Evolutionary conservation across 2,329 filamentous ascomycete species (phyloP).

Genomic region (Colletotrichum sp.): DNA sequence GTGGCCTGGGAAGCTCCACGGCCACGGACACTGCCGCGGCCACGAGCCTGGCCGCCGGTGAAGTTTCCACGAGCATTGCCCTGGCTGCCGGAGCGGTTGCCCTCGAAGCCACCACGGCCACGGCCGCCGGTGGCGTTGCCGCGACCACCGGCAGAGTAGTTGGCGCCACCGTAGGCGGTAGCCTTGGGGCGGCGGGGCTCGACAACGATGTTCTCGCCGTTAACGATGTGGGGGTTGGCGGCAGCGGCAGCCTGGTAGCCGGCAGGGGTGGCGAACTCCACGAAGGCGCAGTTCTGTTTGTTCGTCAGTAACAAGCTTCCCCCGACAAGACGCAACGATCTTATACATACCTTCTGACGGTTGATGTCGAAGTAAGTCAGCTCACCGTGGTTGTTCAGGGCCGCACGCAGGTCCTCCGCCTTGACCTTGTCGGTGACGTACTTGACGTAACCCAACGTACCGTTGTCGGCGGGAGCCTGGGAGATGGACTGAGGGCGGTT

Average conservation of each 20-base stretch:
- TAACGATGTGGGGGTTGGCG: slow-evolving; percentile 86
- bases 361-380: slow-evolving; percentile 79
- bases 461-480: slow-evolving; percentile 67
- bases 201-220: slow-evolving; percentile 81
- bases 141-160: slow-evolving; percentile 54
- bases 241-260: slow-evolving; percentile 83
- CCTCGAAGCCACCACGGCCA: slow-evolving; percentile 71
- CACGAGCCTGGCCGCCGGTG: slow-evolving; percentile 66
- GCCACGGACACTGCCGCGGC: slow-evolving; percentile 71
- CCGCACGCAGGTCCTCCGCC: slow-evolving; percentile 71
- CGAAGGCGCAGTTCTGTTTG: slow-evolving; percentile 89
- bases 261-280: slow-evolving; percentile 84
- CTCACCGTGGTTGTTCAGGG: slow-evolving; percentile 75
- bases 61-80: slow-evolving; percentile 70
- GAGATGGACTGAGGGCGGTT: slow-evolving; percentile 73
- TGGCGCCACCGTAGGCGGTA: slow-evolving; percentile 72
- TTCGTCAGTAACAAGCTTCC: slow-evolving; percentile 24
- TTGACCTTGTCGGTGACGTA: slow-evolving; percentile 91
- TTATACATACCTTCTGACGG: slow-evolving; percentile 74
- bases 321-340: background rate
- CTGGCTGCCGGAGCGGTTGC: slow-evolving; percentile 59
- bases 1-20: slow-evolving; percentile 63
- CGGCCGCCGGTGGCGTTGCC: slow-evolving; percentile 50
- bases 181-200: slow-evolving; percentile 87
- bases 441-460: slow-evolving; percentile 89